phyloP scores from a whole-genome alignment of 768 basidiomycete species.

The Mycena indigotica region DNA sequence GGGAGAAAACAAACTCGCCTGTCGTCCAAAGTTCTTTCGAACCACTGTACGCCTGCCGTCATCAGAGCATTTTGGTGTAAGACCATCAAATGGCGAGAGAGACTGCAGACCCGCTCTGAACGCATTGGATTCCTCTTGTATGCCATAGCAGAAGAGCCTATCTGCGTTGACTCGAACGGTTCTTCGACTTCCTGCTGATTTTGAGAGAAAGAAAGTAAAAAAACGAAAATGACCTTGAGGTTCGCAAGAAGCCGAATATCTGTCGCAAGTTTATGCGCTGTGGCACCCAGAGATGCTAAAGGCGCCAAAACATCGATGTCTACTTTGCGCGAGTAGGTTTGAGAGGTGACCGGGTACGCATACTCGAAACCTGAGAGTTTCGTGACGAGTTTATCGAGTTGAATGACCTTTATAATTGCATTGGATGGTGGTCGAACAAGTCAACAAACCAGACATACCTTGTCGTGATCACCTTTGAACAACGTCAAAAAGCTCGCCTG shows the following conservation, averaged over 20 bases:
- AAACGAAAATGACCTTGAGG: constrained; percentile 61
- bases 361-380: constrained; percentile 90
- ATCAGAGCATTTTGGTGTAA: constrained; percentile 95
- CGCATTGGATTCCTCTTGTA: constrained; percentile 99
- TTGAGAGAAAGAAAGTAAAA: background rate
- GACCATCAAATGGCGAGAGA: constrained; percentile 94
- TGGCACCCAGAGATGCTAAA: constrained; percentile 87
- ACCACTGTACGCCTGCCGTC: constrained; percentile 96
- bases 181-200: constrained; percentile 86
- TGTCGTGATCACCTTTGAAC: constrained; percentile 94
- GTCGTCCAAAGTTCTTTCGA: constrained; percentile 97
- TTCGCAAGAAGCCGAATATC: constrained; percentile 94
- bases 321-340: constrained; percentile 98
- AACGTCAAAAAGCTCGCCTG: constrained; percentile 94
- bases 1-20: constrained; percentile 49
- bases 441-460: constrained; percentile 45
- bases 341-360: constrained; percentile 96
- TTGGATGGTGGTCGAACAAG: background rate
- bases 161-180: constrained; percentile 98
- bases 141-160: constrained; percentile 96
- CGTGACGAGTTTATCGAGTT: constrained; percentile 87
- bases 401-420: constrained; percentile 63
- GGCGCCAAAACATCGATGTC: constrained; percentile 92
- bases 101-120: constrained; percentile 93
- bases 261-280: constrained; percentile 97